A percentile compares a stretch with the other conserved stretches of the same genome.
phyloP scores from a whole-genome alignment of 495 filamentous ascomycete species.

The Hypomontagnella monticulosa region DNA sequence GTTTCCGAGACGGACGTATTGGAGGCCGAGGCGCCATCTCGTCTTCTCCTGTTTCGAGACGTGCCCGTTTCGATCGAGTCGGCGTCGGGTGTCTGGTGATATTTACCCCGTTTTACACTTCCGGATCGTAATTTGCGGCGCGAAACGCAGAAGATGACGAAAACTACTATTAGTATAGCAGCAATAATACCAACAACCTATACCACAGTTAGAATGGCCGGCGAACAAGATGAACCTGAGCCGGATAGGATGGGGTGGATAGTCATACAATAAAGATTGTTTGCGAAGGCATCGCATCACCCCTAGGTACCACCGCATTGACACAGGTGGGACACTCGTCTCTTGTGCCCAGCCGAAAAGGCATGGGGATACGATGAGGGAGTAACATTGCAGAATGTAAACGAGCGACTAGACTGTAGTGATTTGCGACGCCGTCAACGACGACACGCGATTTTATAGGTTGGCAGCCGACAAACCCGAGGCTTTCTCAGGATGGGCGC shows the following conservation, averaged over 20 bases:
- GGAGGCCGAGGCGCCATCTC: slow-evolving; percentile 10
- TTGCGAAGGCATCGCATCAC: slow-evolving; percentile 9
- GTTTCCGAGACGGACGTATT: slow-evolving; percentile 28
- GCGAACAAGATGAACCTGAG: background rate
- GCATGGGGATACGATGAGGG: slow-evolving; percentile 31
- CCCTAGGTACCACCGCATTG: slow-evolving; percentile 17
- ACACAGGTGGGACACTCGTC: background rate
- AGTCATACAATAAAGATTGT: slow-evolving; percentile 38
- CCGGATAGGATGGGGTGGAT: background rate
- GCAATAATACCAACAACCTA: slow-evolving; percentile 41
- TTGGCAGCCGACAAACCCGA: slow-evolving; percentile 26
- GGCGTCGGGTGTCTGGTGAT: slow-evolving; percentile 25
- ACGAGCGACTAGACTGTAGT: slow-evolving; percentile 36
- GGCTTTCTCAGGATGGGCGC: slow-evolving; percentile 21
- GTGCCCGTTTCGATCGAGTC: slow-evolving; percentile 37
- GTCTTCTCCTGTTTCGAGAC: slow-evolving; percentile 21
- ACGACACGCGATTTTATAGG: slow-evolving; percentile 19
- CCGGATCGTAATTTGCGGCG: slow-evolving; percentile 24
- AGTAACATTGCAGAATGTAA: slow-evolving; percentile 30
- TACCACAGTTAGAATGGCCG: background rate
- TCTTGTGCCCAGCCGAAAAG: slow-evolving; percentile 3
- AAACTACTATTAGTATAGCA: slow-evolving; percentile 30
- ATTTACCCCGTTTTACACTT: slow-evolving; percentile 30
- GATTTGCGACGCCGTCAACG: slow-evolving; percentile 15
- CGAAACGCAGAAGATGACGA: slow-evolving; percentile 28